These are phyloP conservation scores for Lepidium africanum DNA, from an alignment of 345 rosid species.

Conservation along the genomic window DNA sequence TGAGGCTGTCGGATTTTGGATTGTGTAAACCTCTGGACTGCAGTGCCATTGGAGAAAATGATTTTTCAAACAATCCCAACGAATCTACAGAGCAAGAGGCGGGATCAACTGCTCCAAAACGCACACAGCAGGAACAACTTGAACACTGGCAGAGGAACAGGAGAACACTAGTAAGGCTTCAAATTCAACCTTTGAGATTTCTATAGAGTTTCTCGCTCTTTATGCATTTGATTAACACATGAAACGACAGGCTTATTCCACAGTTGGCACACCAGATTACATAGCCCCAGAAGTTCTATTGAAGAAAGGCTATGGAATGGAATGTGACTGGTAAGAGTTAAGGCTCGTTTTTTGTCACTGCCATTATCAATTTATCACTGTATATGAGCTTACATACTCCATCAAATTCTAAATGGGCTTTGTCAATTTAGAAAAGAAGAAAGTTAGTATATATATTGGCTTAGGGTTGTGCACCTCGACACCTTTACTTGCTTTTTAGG, in stretches of 20 bases:
- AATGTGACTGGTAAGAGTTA: slow-evolving; percentile 79
- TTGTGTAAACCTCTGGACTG: slow-evolving; percentile 62
- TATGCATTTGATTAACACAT: neutral
- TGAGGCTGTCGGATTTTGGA: slow-evolving; percentile 62
- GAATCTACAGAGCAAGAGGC: slow-evolving; percentile 33
- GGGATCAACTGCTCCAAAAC: slow-evolving; percentile 40
- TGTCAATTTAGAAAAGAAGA: neutral
- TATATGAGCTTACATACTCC: neutral
- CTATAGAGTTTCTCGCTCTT: neutral
- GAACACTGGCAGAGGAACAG: slow-evolving; percentile 64
- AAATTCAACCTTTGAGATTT: neutral
- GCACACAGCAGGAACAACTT: slow-evolving; percentile 57
- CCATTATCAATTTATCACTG: neutral
- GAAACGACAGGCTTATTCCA: slow-evolving; percentile 81
- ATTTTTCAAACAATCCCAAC: slow-evolving; percentile 33
- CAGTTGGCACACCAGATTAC: slow-evolving; percentile 97
- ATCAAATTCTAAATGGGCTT: neutral
- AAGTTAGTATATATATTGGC: neutral
- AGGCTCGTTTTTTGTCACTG: neutral
- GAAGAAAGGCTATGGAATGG: slow-evolving; percentile 98
- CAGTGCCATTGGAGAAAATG: slow-evolving; percentile 50
- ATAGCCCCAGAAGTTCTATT: slow-evolving; percentile 93
- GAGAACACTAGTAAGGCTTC: slow-evolving; percentile 44
- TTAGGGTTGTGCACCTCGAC: neutral
- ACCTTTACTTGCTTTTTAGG: neutral